Evolutionary conservation across 306 rosid genomes (phyloP).

Genomic region (Acacia acuminata): DNA sequence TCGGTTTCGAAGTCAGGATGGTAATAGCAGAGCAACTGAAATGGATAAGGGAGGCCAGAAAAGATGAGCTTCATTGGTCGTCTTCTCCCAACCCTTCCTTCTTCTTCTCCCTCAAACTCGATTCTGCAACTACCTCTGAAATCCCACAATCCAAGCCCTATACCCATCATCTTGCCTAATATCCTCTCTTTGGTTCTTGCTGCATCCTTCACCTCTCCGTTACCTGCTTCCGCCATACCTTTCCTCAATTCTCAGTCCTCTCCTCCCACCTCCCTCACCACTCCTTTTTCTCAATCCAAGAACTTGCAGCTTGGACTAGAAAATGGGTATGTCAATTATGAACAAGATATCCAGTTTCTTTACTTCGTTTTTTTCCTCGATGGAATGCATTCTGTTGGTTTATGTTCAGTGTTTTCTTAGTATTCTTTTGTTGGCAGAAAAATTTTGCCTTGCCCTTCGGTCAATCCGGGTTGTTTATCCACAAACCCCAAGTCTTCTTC

Average conservation of each 20-base stretch:
- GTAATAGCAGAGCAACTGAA: neutral
- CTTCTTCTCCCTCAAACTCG: conserved; percentile 18
- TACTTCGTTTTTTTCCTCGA: neutral
- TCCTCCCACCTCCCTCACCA: conserved; percentile 65
- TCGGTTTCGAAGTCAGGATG: neutral
- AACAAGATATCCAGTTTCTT: neutral
- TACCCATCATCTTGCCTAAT: conserved; percentile 47
- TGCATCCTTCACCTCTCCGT: conserved; percentile 61
- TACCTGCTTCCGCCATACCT: conserved; percentile 76
- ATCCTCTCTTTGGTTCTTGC: conserved; percentile 69
- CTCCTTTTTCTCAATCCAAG: conserved; percentile 90
- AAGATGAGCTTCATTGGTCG: conserved; percentile 50
- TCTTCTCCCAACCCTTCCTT: conserved; percentile 37
- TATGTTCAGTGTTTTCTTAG: neutral
- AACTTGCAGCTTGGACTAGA: conserved; percentile 66
- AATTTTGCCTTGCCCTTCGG: conserved; percentile 87
- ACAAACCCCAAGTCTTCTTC: conserved; percentile 83
- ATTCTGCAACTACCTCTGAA: conserved; percentile 26
- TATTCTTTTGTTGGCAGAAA: conserved; percentile 56
- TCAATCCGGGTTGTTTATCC: conserved; percentile 83
- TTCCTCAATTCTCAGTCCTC: conserved; percentile 59
- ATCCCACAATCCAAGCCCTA: conserved; percentile 27
- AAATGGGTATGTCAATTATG: conserved; percentile 58
- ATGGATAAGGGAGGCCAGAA: conserved; percentile 30
- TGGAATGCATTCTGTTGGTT: neutral